Evolutionary conservation across 1,284 basidiomycete genomes (phyloP), one percentile per base, ranked within the genome.

Genomic region (Nidula niveotomentosa): DNA sequence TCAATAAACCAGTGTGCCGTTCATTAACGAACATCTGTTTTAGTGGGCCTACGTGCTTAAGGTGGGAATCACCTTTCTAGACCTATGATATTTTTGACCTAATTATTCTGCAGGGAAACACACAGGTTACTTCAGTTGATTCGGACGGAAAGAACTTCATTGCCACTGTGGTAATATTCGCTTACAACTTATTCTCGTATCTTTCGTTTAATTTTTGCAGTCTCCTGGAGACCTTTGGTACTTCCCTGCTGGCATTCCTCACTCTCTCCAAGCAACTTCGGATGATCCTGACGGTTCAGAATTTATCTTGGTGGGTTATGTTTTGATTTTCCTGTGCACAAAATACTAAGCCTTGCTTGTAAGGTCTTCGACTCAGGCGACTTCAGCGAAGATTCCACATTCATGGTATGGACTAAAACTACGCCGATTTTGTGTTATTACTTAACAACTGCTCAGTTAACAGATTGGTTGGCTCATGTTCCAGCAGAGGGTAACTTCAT

Each of bases 41-140:
- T 37, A 85, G 80, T 89, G 86, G 88, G 83, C 83, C 0, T 89
- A 88, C 57, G 77, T 89, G 15, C 62, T 89, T 45, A 83, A 79
- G 64, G 83, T 82, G 54, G 54, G 65, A 23, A 8, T 39, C 49
- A 36, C 15, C 17, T 49, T 30, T 6, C 17, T 30, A 9, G 35
- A 43, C 8, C 13, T 35, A 10, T 43, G 39, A 23, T 33, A 12
- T 7, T 34, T 17, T 48, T 3, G 36, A 46, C 51, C 53, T 34
- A 9, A 44, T 6, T 18, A 37, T 13, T 35, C 34, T 36, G 36
- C 54, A 87, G 84, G 88, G 88, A 33, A 73, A 73, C 8, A 82
- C 81, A 2, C 84, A 88, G 68, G 71, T 92, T 39, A 78, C 86
- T 0, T 69, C 84, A 1, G 78, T 91, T 10, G 82, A 87, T 61